Evolutionary conservation across 2,329 filamentous ascomycete genomes (phyloP).

Genomic region (Aspergillus fijiensis): DNA sequence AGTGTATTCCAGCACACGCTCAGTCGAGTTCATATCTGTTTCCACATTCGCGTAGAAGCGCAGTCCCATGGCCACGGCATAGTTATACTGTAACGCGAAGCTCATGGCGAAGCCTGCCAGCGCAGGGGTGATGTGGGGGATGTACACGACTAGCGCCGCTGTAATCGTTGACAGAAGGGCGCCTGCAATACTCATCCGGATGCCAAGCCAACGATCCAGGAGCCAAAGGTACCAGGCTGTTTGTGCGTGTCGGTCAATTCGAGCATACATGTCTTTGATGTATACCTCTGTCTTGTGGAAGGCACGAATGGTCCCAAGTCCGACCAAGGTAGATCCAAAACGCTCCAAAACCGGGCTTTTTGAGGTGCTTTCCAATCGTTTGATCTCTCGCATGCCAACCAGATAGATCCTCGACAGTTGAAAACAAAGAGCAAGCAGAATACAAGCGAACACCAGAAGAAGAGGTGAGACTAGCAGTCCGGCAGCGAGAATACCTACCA

Average conservation of each 20-base stretch:
- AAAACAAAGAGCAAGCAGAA: conserved; percentile 58
- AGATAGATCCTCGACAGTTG: conserved; percentile 64
- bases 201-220: conserved; percentile 75
- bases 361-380: conserved; percentile 70
- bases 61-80: conserved; percentile 66
- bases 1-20: conserved; percentile 73
- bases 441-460: conserved; percentile 60
- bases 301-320: conserved; percentile 72
- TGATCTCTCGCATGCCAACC: conserved; percentile 56
- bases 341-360: conserved; percentile 79
- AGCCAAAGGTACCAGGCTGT: conserved; percentile 68
- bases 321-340: conserved; percentile 69
- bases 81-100: conserved; percentile 71
- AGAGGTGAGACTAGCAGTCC: conserved; percentile 65
- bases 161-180: conserved; percentile 67
- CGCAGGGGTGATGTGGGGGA: conserved; percentile 63
- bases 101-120: conserved; percentile 73
- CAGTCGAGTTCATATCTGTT: conserved; percentile 75
- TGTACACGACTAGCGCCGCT: conserved; percentile 63
- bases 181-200: conserved; percentile 71
- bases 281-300: conserved; percentile 69
- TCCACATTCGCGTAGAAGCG: conserved; percentile 70
- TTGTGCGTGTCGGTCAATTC: conserved; percentile 66
- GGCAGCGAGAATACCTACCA: conserved; percentile 65
- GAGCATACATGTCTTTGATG: conserved; percentile 65